Evolutionary conservation across 306 rosid species (phyloP), one percentile per base, ranked within the genome.

Genomic region (Macrotyloma uniflorum): DNA sequence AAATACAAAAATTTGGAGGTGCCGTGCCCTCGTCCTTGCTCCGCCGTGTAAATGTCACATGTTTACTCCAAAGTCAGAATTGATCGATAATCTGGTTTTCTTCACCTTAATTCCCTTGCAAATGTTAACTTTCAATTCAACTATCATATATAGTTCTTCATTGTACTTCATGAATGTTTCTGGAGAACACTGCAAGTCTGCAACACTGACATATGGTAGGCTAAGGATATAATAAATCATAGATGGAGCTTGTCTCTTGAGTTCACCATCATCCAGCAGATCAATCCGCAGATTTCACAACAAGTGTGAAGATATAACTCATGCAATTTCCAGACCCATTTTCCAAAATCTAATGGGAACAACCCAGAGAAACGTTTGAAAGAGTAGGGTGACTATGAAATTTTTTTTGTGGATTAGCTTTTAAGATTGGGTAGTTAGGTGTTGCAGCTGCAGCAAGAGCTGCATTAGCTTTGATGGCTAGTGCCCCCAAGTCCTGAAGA

Each of bases 381-480:
- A 53, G 58, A 51, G 47, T 33, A 45, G 83, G 80, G 30, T 81
- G 78, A 2, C 59, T 43, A 20, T 50, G 54, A 36, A 54, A 15
- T 3, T 53, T 55, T 15, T n/a, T 49, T n/a, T n/a, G 45, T 11
- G 77, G 66, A 20, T 20, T 49, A 5, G 73, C 4, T 66, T 70
- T 55, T 0, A 40, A 36, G 33, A 64, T 7, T 8, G 79, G 46
- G 19, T 40, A 3, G 10, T 32, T 14, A 35, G 64, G 13, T 3
- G 50, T 19, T 61, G 83, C 72, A 80, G 22, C 12, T 12, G 47
- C 78, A 72, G 82, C 75, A 50, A 92, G 88, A 33, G 88, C 97
- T 6, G 76, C 84, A 68, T 88, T 78, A 51, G 95, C 90, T 80
- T 85, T 87, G 78, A 86, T 72, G 36, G 97, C 90, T 1, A 90